These are phyloP conservation scores for Candida albicans DNA, from an alignment of 1,139 yeast genomes.

Conservation along the genomic window DNA sequence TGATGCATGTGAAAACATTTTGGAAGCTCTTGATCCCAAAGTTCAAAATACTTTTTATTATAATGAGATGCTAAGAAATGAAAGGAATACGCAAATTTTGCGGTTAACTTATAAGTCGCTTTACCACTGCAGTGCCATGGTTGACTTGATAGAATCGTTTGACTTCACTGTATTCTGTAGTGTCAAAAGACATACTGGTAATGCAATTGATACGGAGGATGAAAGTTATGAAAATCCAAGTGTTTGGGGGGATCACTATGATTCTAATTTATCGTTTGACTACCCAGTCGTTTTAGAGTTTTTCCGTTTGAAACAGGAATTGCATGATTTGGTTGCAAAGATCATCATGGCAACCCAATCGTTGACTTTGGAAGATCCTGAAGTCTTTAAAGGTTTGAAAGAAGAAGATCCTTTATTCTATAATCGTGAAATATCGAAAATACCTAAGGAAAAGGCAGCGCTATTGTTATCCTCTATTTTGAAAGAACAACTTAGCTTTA, in stretches of 20 bases:
- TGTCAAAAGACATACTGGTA: constrained; percentile 29
- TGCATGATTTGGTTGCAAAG: constrained; percentile 63
- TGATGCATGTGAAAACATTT: constrained; percentile 39
- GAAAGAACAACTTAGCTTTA: constrained; percentile 41
- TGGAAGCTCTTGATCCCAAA: constrained; percentile 39
- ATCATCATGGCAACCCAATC: constrained; percentile 70
- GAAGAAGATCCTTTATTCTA: constrained; percentile 54
- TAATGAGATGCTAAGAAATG: constrained; percentile 38
- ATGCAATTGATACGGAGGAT: constrained; percentile 13
- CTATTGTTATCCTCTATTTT: constrained; percentile 46
- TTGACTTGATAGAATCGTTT: constrained; percentile 58
- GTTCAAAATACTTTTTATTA: constrained; percentile 36
- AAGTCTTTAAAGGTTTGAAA: constrained; percentile 62
- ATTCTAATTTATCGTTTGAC: constrained; percentile 43
- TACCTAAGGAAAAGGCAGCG: constrained; percentile 54
- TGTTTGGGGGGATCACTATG: constrained; percentile 3
- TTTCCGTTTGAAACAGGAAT: constrained; percentile 68
- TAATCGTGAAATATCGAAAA: constrained; percentile 37
- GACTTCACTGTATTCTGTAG: constrained; percentile 60
- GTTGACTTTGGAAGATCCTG: constrained; percentile 71
- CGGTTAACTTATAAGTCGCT: constrained; percentile 54
- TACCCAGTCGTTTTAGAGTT: constrained; percentile 72
- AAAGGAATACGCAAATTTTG: constrained; percentile 54
- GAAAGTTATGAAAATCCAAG: constrained; percentile 7
- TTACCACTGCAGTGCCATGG: constrained; percentile 47